phyloP scores from a whole-genome alignment of 2,329 filamentous ascomycete genomes.

The Polytolypa hystricis region DNA sequence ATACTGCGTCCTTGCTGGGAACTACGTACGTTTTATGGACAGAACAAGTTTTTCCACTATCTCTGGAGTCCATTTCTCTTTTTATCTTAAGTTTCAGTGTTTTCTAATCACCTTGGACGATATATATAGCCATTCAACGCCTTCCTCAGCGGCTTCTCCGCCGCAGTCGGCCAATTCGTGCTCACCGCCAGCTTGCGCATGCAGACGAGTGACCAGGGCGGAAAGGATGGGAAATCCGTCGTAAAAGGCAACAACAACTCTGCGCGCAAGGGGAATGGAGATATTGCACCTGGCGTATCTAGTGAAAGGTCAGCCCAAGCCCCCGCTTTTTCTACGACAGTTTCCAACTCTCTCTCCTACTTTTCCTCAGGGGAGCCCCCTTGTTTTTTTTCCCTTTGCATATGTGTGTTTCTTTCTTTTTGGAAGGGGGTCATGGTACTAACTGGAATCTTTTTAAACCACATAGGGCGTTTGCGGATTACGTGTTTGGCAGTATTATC shows the following conservation, averaged over 20 bases:
- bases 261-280: conserved; percentile 7
- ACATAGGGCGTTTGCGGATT: conserved; percentile 84
- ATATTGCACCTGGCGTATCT: conserved; percentile 16
- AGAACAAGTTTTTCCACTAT: background rate
- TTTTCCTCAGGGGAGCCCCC: too few species aligned
- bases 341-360: too few species aligned
- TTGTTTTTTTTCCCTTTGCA: conserved; percentile 3
- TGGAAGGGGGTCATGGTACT: background rate
- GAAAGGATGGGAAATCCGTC: conserved; percentile 42
- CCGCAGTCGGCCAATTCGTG: conserved; percentile 94
- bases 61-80: too few species aligned
- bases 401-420: conserved; percentile 2
- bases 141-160: conserved; percentile 88
- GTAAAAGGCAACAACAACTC: conserved; percentile 12
- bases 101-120: too few species aligned
- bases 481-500: conserved; percentile 84
- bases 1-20: conserved; percentile 84
- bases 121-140: conserved; percentile 92
- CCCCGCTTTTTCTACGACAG: background rate
- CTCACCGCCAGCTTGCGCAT: conserved; percentile 83
- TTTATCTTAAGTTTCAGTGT: too few species aligned
- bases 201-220: conserved; percentile 59
- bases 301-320: conserved; percentile 29
- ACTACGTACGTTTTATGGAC: conserved; percentile 60
- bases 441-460: conserved; percentile 10